Percentiles rank a stretch among this genome's conserved stretches.
Evolutionary conservation across 176 grass and related monocot genomes (phyloP).

Genomic region (Bromus sterilis): DNA sequence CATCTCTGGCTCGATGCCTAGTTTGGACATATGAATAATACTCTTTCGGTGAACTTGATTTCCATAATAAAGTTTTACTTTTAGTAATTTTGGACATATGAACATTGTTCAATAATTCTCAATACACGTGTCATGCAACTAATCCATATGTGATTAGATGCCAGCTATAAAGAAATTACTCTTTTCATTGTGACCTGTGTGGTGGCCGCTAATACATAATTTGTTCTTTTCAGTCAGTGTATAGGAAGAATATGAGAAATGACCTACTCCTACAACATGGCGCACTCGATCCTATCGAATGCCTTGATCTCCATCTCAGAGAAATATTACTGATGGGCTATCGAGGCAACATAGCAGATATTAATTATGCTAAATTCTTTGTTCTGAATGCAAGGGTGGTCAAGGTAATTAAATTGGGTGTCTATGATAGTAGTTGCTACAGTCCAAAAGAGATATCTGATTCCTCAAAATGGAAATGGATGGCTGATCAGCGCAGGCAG

Average conservation of each 20-base stretch:
- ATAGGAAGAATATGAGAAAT: neutral
- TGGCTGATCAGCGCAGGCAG: neutral
- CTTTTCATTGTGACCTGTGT: neutral
- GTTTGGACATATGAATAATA: neutral
- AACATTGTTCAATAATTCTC: neutral
- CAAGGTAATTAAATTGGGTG: neutral
- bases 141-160: neutral
- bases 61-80: neutral
- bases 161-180: neutral
- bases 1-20: neutral
- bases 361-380: neutral
- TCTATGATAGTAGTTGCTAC: accelerated
- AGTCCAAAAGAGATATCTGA: no score
- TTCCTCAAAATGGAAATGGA: neutral
- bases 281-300: neutral
- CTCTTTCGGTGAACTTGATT: neutral
- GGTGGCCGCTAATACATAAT: neutral
- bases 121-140: neutral
- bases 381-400: slow-evolving; percentile 6
- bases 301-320: neutral
- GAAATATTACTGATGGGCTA: neutral
- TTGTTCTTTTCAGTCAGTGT: neutral
- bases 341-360: neutral
- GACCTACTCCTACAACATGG: accelerated
- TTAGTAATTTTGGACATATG: neutral